These are phyloP conservation scores for Seiridium cupressi DNA, from an alignment of 2,329 filamentous ascomycete genomes.

Conservation along the genomic window DNA sequence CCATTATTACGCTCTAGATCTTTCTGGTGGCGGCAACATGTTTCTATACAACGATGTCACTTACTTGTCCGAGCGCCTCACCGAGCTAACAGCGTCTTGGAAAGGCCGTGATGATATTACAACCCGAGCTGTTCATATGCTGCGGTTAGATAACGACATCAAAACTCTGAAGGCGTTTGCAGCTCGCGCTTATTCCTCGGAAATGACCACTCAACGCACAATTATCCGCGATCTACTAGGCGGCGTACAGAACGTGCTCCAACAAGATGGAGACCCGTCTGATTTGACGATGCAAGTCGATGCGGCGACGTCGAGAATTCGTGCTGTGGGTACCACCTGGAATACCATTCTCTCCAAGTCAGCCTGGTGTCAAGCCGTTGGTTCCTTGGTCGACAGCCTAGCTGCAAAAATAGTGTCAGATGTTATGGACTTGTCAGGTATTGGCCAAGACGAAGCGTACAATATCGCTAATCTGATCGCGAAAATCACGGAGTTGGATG, in stretches of 20 bases:
- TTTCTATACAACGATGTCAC: slow-evolving; percentile 67
- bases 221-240: slow-evolving; percentile 61
- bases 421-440: slow-evolving; percentile 59
- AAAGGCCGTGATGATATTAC: slow-evolving; percentile 51
- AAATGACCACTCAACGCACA: slow-evolving; percentile 60
- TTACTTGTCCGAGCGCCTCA: slow-evolving; percentile 59
- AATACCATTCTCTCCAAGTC: slow-evolving; percentile 56
- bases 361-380: slow-evolving; percentile 62
- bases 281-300: slow-evolving; percentile 40
- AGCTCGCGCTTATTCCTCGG: slow-evolving; percentile 58
- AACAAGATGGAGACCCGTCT: slow-evolving; percentile 52
- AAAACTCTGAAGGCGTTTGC: slow-evolving; percentile 59
- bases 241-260: slow-evolving; percentile 58
- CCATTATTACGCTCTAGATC: slow-evolving; percentile 65
- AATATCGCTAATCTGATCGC: slow-evolving; percentile 58
- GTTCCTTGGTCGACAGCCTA: slow-evolving; percentile 57
- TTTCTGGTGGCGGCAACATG: slow-evolving; percentile 63
- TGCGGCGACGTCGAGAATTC: slow-evolving; percentile 50
- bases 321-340: slow-evolving; percentile 55
- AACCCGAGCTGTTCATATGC: slow-evolving; percentile 48
- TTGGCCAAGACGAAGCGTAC: slow-evolving; percentile 64
- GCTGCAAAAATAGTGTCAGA: slow-evolving; percentile 59
- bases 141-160: slow-evolving; percentile 59
- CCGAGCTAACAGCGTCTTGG: slow-evolving; percentile 49
- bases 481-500: slow-evolving; percentile 56